Conservation (phyloP, 2,329 filamentous ascomycete genomes). For the Pseudonectria foliicola region DNA sequence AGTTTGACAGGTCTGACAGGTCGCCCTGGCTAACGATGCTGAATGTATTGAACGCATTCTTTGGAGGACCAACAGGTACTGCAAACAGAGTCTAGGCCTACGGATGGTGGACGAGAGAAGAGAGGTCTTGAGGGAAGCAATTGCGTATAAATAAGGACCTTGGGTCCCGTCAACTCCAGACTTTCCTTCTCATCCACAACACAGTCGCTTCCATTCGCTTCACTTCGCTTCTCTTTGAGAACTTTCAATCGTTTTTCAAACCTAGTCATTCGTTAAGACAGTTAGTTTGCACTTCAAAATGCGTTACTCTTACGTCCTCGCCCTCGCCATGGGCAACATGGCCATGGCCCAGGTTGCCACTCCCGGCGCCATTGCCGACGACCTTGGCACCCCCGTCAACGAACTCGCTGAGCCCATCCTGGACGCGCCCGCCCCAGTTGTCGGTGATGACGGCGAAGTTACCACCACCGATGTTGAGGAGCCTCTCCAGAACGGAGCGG, state of each 20-base stretch:
- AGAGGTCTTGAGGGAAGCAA: neutral
- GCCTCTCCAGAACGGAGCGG: no score
- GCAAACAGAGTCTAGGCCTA: neutral
- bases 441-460: no score
- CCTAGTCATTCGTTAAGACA: slow-evolving; percentile 19
- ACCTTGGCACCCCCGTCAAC: no score
- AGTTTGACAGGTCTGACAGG: slow-evolving; percentile 5
- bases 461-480: no score
- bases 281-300: slow-evolving; percentile 17
- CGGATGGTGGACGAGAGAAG: slow-evolving; percentile 3
- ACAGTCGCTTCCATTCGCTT: slow-evolving; percentile 26
- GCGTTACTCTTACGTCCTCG: slow-evolving; percentile 24
- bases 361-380: neutral
- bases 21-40: slow-evolving; percentile 3
- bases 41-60: slow-evolving; percentile 14
- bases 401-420: no score
- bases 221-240: slow-evolving; percentile 21
- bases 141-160: slow-evolving; percentile 23
- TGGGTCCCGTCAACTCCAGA: slow-evolving; percentile 12
- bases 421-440: no score
- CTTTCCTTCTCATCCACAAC: slow-evolving; percentile 12
- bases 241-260: slow-evolving; percentile 16
- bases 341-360: slow-evolving; percentile 19
- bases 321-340: slow-evolving; percentile 25
- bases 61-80: neutral